Evolutionary conservation across 2,329 filamentous ascomycete species (phyloP), one percentile per base, ranked within the genome.

Genomic region (Aspergillus flavus): DNA sequence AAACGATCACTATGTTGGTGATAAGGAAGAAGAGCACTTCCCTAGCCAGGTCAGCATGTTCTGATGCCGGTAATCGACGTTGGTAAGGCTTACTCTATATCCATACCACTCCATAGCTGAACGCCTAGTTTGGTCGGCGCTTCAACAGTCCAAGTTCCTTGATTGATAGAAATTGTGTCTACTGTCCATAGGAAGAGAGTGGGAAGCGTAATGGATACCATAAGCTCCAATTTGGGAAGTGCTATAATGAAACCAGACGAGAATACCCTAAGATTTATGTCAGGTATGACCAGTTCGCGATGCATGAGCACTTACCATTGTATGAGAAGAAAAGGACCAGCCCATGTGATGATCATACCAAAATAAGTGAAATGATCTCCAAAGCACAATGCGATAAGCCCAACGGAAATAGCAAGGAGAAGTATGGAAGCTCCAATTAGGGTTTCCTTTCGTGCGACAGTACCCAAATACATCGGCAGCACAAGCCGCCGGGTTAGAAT

Each of bases 1-100:
- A 88, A 0, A 92, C 88, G 61, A 93, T 87, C 23, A 93, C 77
- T 0, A 80, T 80, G 72, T 93, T 93, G 2, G 89, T 92, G 4
- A 85, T 76, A 4, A 92, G 79, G 75, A 93, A 93, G 80, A 93
- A 93, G 9, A 90, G 68, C 0, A 89, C 90, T 73, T 93, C 91
- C 69, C 77, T 79, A 3, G 1, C 16, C 3, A 26, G 21, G 46
- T 50, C 16, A 34, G 52, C 23, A 36, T 16, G n/a, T 36, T 55
- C 14, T 28, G 19, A 19, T 14, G 28, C 34, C 43, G 14, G 9
- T 32, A 11, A 23, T 46, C 23, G 10, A 16, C 53, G 16, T 23
- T 28, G 3, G n/a, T 21, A 4, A 14, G 12, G 50, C 75, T 28
- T 71, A 79, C 77, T 93, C 91, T 23, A 92, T 81, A 57, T 93